Percentiles rank a stretch among this genome's conserved stretches.
phyloP scores from a whole-genome alignment of 192 early-diverging fungal genomes.

The Chytriomyces sp. region DNA sequence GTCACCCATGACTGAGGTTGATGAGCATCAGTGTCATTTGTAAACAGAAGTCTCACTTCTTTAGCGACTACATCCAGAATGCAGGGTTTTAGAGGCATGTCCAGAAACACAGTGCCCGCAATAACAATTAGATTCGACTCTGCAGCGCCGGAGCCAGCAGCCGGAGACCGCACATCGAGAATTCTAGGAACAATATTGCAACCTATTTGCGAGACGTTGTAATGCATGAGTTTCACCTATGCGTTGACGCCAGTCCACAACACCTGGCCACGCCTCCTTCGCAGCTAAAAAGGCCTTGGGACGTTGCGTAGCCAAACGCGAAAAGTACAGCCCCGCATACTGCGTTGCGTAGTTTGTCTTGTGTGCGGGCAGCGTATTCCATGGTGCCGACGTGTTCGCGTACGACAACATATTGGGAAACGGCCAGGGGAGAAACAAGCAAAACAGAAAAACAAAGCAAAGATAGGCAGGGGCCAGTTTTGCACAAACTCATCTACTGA shows the following conservation, averaged over 20 bases:
- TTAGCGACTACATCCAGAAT: constrained; percentile 85
- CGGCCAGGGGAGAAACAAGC: too few species aligned
- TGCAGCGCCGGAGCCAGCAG: constrained; percentile 68
- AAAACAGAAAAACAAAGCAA: too few species aligned
- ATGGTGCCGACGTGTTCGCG: neutral
- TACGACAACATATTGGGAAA: too few species aligned
- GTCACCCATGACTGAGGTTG: constrained; percentile 62
- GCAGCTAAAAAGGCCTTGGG: constrained; percentile 63
- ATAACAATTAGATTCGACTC: too few species aligned
- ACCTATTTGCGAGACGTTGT: neutral
- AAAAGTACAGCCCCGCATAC: constrained; percentile 85
- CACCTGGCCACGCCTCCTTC: constrained; percentile 50
- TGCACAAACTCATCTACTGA: too few species aligned
- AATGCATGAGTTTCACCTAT: too few species aligned
- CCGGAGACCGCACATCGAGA: constrained; percentile 69
- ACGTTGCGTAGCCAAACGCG: constrained; percentile 68
- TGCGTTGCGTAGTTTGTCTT: constrained; percentile 67
- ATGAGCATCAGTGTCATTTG: neutral
- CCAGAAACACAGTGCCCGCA: constrained; percentile 83
- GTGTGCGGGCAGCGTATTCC: neutral
- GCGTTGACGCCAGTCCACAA: too few species aligned
- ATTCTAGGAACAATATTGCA: constrained; percentile 59
- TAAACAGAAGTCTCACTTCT: constrained; percentile 61
- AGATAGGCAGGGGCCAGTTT: too few species aligned
- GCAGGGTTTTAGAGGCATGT: constrained; percentile 86